phyloP scores from a whole-genome alignment of 208 protist genomes.

The Leishmania braziliensis region DNA sequence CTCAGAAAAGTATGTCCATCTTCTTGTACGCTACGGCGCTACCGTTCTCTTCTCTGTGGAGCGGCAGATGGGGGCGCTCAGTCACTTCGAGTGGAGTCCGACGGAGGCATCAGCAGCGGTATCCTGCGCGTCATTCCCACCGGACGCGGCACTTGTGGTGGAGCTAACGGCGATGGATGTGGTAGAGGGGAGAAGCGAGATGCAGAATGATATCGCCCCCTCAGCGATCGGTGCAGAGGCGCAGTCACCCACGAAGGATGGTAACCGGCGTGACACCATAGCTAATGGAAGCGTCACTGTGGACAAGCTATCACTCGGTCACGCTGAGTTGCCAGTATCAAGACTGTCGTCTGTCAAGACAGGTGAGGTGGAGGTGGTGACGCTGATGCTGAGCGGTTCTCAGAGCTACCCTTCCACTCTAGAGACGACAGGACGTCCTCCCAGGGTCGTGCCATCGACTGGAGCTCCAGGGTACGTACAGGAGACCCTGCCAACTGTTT shows the following conservation, averaged over 20 bases:
- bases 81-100: conserved; percentile 49
- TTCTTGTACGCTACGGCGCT: conserved; percentile 42
- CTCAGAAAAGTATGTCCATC: conserved; percentile 43
- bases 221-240: background rate
- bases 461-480: background rate
- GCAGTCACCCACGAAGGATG: background rate
- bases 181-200: conserved; percentile 11
- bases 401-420: background rate
- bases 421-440: background rate
- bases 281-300: background rate
- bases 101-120: conserved; percentile 46
- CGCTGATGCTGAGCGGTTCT: conserved; percentile 1
- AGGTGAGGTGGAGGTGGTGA: conserved; percentile 28
- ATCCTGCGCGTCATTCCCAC: conserved; percentile 5
- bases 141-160: conserved; percentile 13
- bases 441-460: background rate
- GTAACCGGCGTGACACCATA: background rate
- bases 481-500: conserved; percentile 27
- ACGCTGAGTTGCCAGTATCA: conserved; percentile 18
- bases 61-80: conserved; percentile 30
- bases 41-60: conserved; percentile 47
- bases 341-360: background rate
- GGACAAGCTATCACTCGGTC: conserved; percentile 4
- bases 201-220: background rate
- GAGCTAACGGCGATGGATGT: conserved; percentile 33